Percentiles rank a stretch among this genome's conserved stretches.
phyloP scores from a whole-genome alignment of 2,329 filamentous ascomycete species.

The Aspergillus eucalypticola region DNA sequence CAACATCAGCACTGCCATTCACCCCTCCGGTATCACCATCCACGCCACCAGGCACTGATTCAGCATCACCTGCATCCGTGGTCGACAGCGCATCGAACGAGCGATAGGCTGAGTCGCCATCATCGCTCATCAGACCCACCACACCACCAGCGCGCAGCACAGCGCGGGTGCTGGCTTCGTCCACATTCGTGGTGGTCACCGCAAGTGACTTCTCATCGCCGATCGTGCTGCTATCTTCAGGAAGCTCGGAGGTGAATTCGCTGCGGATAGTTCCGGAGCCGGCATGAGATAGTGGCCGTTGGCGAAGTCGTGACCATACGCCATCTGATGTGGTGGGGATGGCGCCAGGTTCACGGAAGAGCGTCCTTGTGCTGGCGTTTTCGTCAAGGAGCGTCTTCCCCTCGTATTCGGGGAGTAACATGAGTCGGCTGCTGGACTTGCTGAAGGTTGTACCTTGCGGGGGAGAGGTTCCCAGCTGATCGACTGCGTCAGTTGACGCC shows the following conservation, averaged over 20 bases:
- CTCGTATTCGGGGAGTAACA: slow-evolving; percentile 33
- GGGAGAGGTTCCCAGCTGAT: not conserved
- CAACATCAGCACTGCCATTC: not conserved
- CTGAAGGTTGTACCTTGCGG: slow-evolving; percentile 4
- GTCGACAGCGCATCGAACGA: slow-evolving; percentile 30
- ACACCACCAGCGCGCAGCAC: slow-evolving; percentile 32
- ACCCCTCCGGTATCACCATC: not conserved
- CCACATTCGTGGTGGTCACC: slow-evolving; percentile 19
- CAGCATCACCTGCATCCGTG: slow-evolving; percentile 9
- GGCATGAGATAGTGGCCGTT: slow-evolving; percentile 25
- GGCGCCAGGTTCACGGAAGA: slow-evolving; percentile 32
- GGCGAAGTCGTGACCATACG: slow-evolving; percentile 19
- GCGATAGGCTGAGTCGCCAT: slow-evolving; percentile 18
- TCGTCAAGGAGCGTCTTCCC: slow-evolving; percentile 29
- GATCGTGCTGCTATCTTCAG: slow-evolving; percentile 31
- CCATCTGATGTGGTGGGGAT: slow-evolving; percentile 26
- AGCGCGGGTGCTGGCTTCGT: slow-evolving; percentile 34
- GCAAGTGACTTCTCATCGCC: slow-evolving; percentile 29
- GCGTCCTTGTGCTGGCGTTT: slow-evolving; percentile 36
- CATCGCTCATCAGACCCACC: slow-evolving; percentile 20
- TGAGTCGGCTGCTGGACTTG: slow-evolving; percentile 26
- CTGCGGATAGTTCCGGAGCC: slow-evolving; percentile 32
- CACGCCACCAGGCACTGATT: not conserved
- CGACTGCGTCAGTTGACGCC: not conserved
- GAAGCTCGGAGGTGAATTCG: slow-evolving; percentile 29